Evolutionary conservation across 306 rosid genomes (phyloP), one percentile per base, ranked within the genome.

Genomic region (Vigna angularis): DNA sequence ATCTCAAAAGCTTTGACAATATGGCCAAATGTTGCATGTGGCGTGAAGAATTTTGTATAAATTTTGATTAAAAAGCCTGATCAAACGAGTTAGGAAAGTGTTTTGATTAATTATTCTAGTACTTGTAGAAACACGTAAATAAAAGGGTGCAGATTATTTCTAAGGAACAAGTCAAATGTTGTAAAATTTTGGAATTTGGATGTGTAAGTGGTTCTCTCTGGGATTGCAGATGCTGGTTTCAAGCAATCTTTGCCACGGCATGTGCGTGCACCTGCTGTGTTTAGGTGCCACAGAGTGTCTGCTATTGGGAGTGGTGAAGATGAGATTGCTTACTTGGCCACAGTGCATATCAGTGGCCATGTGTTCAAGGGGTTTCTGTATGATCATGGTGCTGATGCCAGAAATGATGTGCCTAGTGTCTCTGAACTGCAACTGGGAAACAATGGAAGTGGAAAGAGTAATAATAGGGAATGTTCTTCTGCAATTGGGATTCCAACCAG

Each of bases 361-460:
- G 88, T 91, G 3, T 91, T 91, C 79, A 87, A 79, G 77, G 98
- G 98, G 66, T 91, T 87, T 85, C 90, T 93, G 6, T 93, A 93
- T 87, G 95, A 93, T 87, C 95, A 91, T 24, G 95, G 98, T 18
- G 73, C 67, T 81, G 87, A 79, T 85, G 84, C 76, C 48, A 87
- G 78, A 76, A 89, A 36, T 64, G 81, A 66, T 44, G 71, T 73
- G 17, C 85, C 88, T 8, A 83, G 78, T 79, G 80, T 79, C 76
- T 90, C 97, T 42, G 88, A 82, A 22, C 58, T 87, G 70, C 87
- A 87, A 77, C 69, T 90, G 69, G 96, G 86, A 70, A 89, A 72
- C 70, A 81, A 74, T 83, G 80, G 75, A 66, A 82, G 83, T 82
- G 84, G 86, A 66, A 91, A 89, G 81, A 86, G 73, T 53, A 89